Base-by-base conservation (phyloP, 2,329 filamentous ascomycete species). In the Botryotinia narcissicola region DNA sequence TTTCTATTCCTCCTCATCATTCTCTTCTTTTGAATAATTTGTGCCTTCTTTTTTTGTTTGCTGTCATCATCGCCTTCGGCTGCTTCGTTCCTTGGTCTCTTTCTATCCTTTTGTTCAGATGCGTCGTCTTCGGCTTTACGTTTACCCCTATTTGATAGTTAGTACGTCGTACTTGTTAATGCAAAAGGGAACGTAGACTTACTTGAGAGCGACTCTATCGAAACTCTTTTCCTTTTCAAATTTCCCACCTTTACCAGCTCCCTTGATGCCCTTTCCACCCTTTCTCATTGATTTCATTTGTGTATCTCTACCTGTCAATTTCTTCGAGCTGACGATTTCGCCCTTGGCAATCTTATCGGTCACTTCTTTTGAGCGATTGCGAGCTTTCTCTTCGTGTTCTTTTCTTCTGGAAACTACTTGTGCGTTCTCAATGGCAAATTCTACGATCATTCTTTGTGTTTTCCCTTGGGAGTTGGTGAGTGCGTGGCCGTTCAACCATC, bases 381-480 rank as follows among this genome's bases (percentile, higher is more conserved):
- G 82, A 7, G 86, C 84, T 76, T 89, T 89, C 70, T 84, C 82
- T 80, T 94, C 91, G 67, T 85, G 85, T 75, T 91, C 89, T 75
- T 86, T 88, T 72, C 97, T 88, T 76, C 96, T 88, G 77, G 91
- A 88, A n/a, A 99, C 92, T 1, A 99, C 96, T 80, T 98, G 95
- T 1, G 94, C 95, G 79, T 99, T 99, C 84, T 99, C 96, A 81
- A 99, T 97, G 32, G 96, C 94, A 81, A 99, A 99, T 82, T 99
- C 97, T 54, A 95, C 95, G 80, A 99, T 94, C 70, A 99, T 84
- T 20, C 96, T 88, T 83, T 96, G 95, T 81, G 94, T 95, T 83
- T 92, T 93, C 76, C 96, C 94, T 71, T 88, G 83, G 37, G 85
- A 83, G 76, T 87, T 88, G 79, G 87, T 85, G 29, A 90, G 78